Percentiles rank a stretch among this genome's conserved stretches.
Conservation (phyloP, 352 stramenopile genomes). For the Globisporangium middletonii region DNA sequence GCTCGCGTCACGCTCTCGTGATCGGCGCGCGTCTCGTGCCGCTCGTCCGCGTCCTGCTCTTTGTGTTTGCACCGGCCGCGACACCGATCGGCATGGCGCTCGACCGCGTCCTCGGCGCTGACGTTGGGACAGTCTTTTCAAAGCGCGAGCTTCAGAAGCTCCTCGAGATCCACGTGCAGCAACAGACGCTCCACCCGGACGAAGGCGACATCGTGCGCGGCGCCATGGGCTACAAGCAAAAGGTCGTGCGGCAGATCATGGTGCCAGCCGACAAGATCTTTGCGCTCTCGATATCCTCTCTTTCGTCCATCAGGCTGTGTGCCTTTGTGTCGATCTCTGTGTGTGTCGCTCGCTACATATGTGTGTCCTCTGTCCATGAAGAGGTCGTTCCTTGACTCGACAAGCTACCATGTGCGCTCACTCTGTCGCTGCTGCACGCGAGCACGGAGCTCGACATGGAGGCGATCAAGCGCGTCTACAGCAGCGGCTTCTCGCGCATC, state of each 20-base stretch:
- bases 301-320: too few relatives aligned
- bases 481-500: conserved; percentile 92
- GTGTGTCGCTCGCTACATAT: too few relatives aligned
- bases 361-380: too few relatives aligned
- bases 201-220: conserved; percentile 96
- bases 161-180: conserved; percentile 94
- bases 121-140: conserved; percentile 95
- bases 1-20: conserved; percentile 88
- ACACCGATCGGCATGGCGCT: conserved; percentile 89
- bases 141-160: conserved; percentile 92
- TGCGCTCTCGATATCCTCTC: conserved; percentile 29
- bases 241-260: conserved; percentile 90
- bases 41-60: conserved; percentile 92
- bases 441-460: conserved; percentile 45
- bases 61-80: conserved; percentile 87
- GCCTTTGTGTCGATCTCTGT: too few relatives aligned
- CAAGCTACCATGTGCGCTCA: too few relatives aligned
- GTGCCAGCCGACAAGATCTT: conserved; percentile 80
- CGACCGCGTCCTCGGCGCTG: conserved; percentile 90
- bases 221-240: conserved; percentile 70
- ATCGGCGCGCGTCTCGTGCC: conserved; percentile 71
- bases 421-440: conserved; percentile 1
- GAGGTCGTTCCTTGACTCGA: too few relatives aligned
- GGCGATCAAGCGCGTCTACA: conserved; percentile 76
- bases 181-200: conserved; percentile 87